Evolutionary conservation across 192 early-diverging fungal genomes (phyloP).

Genomic region (Glomus cerebriforme): DNA sequence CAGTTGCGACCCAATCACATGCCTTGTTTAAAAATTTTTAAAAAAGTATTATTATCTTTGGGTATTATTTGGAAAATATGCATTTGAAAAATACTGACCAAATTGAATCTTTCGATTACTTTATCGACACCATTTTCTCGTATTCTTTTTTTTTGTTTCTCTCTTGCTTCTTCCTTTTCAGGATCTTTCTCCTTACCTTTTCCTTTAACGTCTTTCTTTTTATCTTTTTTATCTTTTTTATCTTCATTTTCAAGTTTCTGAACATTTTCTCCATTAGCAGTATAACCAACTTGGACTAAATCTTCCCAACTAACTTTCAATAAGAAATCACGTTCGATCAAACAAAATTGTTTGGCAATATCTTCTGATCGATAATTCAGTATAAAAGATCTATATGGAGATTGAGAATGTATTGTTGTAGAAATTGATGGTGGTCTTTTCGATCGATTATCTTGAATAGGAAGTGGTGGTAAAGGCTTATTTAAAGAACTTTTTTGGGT

Average conservation of each 20-base stretch:
- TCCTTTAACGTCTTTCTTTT: slow-evolving; percentile 32
- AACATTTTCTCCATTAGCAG: neutral
- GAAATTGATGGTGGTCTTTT: neutral
- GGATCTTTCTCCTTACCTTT: neutral
- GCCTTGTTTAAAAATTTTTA: slow-evolving; percentile 27
- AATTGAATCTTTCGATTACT: slow-evolving; percentile 13
- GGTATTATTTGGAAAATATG: neutral
- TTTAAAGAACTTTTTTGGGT: neutral
- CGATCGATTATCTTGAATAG: neutral
- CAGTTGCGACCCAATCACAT: slow-evolving; percentile 61
- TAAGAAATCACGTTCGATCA: slow-evolving; percentile 55
- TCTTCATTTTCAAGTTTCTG: neutral
- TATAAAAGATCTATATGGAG: slow-evolving; percentile 38
- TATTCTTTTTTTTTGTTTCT: neutral
- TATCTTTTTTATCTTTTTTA: slow-evolving; percentile 60
- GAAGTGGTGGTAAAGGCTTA: slow-evolving; percentile 1
- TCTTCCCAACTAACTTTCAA: slow-evolving; percentile 37
- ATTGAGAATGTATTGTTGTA: neutral
- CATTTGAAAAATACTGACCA: neutral
- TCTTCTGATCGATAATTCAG: slow-evolving; percentile 48
- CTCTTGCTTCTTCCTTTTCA: neutral
- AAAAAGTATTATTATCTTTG: neutral
- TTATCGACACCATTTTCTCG: neutral
- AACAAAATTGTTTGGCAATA: slow-evolving; percentile 61
- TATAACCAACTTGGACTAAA: slow-evolving; percentile 3